Evolutionary conservation across 768 basidiomycete genomes (phyloP).

Genomic region (Inosperma sp.): DNA sequence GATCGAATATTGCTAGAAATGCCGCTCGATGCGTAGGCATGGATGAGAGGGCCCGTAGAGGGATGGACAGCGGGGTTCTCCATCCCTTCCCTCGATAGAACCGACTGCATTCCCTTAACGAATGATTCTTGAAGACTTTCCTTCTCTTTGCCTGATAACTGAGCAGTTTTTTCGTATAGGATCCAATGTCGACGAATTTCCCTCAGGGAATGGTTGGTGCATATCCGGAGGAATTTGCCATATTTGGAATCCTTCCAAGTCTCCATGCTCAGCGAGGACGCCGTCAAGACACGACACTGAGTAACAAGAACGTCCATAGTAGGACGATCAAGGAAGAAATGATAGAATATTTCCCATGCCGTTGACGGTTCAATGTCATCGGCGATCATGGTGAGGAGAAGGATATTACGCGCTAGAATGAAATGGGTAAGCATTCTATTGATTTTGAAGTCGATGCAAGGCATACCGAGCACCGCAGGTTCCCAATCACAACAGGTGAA

Average conservation of each 20-base stretch:
- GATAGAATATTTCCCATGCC: slow-evolving; percentile 47
- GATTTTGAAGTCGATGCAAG: background rate
- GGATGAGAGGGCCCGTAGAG: slow-evolving; percentile 37
- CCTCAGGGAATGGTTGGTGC: slow-evolving; percentile 33
- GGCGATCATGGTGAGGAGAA: slow-evolving; percentile 41
- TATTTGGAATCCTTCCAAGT: slow-evolving; percentile 41
- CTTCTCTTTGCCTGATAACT: slow-evolving; percentile 20
- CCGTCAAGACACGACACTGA: slow-evolving; percentile 39
- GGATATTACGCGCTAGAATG: slow-evolving; percentile 42
- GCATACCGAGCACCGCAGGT: slow-evolving; percentile 41
- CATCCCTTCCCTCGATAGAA: slow-evolving; percentile 10
- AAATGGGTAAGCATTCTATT: background rate
- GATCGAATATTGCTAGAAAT: slow-evolving; percentile 2
- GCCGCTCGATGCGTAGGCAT: background rate
- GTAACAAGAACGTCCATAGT: slow-evolving; percentile 29
- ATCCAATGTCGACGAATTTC: slow-evolving; percentile 41
- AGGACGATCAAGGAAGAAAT: slow-evolving; percentile 40
- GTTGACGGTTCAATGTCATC: slow-evolving; percentile 25
- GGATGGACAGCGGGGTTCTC: slow-evolving; percentile 7
- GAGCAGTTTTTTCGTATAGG: slow-evolving; percentile 29
- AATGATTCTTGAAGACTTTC: slow-evolving; percentile 21
- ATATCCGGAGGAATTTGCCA: slow-evolving; percentile 33
- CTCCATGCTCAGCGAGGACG: slow-evolving; percentile 28
- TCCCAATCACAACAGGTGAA: slow-evolving; percentile 51
- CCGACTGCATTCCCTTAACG: slow-evolving; percentile 16